Percentiles rank a stretch among this genome's conserved stretches.
Evolutionary conservation across 78 protist genomes (phyloP).

Genomic region (Fonticula alba): DNA sequence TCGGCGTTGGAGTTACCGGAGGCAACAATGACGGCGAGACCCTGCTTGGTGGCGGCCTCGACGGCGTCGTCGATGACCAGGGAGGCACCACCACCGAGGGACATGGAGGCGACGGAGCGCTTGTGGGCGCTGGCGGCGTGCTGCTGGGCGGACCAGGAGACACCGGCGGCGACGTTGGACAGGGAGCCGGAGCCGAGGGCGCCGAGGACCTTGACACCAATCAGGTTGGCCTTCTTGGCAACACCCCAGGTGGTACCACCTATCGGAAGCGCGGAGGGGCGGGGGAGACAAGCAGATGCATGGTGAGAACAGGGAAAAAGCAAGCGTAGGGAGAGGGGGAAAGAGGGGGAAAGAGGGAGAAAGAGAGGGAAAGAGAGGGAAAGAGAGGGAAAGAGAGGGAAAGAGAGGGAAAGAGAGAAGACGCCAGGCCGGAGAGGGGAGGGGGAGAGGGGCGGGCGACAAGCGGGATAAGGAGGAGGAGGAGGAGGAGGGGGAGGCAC

Average conservation of each 20-base stretch:
- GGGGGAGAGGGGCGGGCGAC: no score
- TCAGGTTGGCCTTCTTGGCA: background rate
- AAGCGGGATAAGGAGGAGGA: no score
- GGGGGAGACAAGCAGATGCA: no score
- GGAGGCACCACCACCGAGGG: slow-evolving; percentile 5
- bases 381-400: no score
- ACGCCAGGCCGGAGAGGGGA: no score
- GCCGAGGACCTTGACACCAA: background rate
- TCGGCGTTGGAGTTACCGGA: slow-evolving; percentile 3
- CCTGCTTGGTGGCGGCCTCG: background rate
- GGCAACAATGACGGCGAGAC: slow-evolving; percentile 4
- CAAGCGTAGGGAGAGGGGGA: no score
- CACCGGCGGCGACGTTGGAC: background rate
- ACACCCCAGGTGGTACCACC: background rate
- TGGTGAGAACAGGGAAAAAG: no score
- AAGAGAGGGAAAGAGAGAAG: no score
- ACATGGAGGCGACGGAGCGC: background rate
- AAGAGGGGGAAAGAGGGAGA: no score
- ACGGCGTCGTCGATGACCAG: background rate
- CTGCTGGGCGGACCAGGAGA: background rate
- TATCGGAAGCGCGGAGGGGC: no score
- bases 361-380: no score
- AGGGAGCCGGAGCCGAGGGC: background rate
- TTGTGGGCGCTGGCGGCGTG: background rate
- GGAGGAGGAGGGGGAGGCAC: no score